Percentiles rank a stretch among this genome's conserved stretches.
Evolutionary conservation across 805 yeast genomes (phyloP).

Genomic region (Wickerhamomyces ciferrii): DNA sequence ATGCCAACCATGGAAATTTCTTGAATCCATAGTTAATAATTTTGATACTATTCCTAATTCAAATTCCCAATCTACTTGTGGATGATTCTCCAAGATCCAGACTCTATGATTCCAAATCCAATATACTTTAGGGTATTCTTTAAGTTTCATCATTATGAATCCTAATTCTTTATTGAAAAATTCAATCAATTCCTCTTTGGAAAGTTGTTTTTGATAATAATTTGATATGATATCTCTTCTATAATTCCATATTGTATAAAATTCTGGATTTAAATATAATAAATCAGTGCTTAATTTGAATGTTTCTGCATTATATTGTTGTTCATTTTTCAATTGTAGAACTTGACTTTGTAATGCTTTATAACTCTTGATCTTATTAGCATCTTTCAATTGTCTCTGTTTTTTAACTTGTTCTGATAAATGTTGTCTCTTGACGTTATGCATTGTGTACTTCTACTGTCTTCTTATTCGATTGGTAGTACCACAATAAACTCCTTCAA

Average conservation of each 20-base stretch:
- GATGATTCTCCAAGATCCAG: conserved; percentile 65
- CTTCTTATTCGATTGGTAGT: no score
- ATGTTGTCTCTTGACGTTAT: conserved; percentile 61
- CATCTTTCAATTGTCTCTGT: conserved; percentile 53
- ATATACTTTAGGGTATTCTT: conserved; percentile 78
- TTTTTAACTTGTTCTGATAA: conserved; percentile 50
- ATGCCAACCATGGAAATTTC: conserved; percentile 96
- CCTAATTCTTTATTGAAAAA: conserved; percentile 52
- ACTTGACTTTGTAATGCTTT: conserved; percentile 37
- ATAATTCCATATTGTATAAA: conserved; percentile 86
- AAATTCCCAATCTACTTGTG: conserved; percentile 54
- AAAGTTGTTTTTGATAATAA: conserved; percentile 10
- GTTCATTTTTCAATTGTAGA: conserved; percentile 28
- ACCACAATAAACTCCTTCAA: no score
- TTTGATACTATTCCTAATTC: conserved; percentile 70
- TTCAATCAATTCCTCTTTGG: conserved; percentile 18
- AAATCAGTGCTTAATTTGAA: conserved; percentile 53
- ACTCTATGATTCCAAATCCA: conserved; percentile 95
- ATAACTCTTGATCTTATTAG: conserved; percentile 53
- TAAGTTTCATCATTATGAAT: conserved; percentile 54
- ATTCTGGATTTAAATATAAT: conserved; percentile 72
- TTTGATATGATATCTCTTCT: conserved; percentile 62
- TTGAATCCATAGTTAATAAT: conserved; percentile 63
- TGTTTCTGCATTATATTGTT: conserved; percentile 29
- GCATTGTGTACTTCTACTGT: conserved; percentile 39